A percentile compares a stretch with the other conserved stretches of the same genome.
These are phyloP conservation scores for Saksenaea oblongispora DNA, from an alignment of 371 early-diverging fungal genomes.

Conservation along the genomic window DNA sequence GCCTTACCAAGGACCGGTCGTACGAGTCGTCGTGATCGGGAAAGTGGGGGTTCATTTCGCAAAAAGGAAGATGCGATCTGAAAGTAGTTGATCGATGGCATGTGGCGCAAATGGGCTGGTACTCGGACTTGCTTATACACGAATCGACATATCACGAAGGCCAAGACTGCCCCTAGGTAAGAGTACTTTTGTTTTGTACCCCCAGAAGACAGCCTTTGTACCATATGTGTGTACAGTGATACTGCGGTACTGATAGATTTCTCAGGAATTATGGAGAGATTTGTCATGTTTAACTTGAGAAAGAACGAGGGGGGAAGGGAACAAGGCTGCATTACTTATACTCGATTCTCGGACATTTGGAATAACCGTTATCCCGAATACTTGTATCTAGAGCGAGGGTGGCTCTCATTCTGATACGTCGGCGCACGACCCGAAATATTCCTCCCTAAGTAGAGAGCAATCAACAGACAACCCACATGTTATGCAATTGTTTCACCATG, in stretches of 20 bases:
- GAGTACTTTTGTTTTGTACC: not conserved
- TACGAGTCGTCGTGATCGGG: conserved; percentile 10
- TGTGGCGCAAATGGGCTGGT: conserved; percentile 12
- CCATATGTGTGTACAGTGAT: not conserved
- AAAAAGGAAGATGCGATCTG: not conserved
- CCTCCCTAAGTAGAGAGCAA: not conserved
- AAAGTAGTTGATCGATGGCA: conserved; percentile 10
- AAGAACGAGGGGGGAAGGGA: not conserved
- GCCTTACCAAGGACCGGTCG: conserved; percentile 7
- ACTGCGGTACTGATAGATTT: not conserved
- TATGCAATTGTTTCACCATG: not conserved
- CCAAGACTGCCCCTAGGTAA: not conserved
- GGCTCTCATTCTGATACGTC: not conserved
- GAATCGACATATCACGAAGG: not conserved
- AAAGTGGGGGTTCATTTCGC: not conserved
- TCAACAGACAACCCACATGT: not conserved
- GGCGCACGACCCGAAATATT: not conserved
- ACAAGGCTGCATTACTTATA: not conserved
- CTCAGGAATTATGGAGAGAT: not conserved
- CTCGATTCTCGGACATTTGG: not conserved
- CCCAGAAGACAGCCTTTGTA: not conserved
- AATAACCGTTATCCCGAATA: not conserved
- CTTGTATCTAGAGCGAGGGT: not conserved
- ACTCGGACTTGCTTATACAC: not conserved
- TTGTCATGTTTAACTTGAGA: not conserved